Evolutionary conservation across 164 flowering plant species (phyloP), one percentile per base, ranked within the genome.

Genomic region (Sextonia rubra): DNA sequence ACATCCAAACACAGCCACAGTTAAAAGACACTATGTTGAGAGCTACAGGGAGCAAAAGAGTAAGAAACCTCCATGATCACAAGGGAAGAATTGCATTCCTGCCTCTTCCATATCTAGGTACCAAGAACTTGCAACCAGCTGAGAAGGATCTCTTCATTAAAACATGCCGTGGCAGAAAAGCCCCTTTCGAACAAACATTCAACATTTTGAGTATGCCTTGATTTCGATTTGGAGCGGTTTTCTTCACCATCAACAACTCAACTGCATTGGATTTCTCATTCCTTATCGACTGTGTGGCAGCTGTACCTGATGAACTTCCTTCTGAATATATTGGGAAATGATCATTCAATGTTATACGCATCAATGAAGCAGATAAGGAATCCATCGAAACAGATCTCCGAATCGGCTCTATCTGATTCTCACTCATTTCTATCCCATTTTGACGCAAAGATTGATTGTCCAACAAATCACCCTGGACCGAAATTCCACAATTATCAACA

Each of bases 311-410:
- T 0, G 82, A 78, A 72, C 56, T 75, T 64, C 77, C 81, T 73
- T 71, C 80, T 17, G 62, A 47, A 18, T 78, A 75, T 55, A 12
- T 66, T 12, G 64, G 68, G 23, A 47, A 47, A 23, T 71, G 30
- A 64, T 71, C 71, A 47, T 75, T 71, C 60, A 76, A 15, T 25
- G 76, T 80, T n/a, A 69, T 44, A 66, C 77, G 68, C 20, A 85
- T 81, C 77, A 62, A 58, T 3, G 75, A 48, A 37, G 84, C 81
- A 37, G 83, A 72, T 6, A 82, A 69, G 1, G 76, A 81, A 83
- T 85, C 89, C 86, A 87, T 63, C 0, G 91, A 90, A 15, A 84
- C 69, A 20, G 91, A 90, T 75, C 92, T 79, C 73, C 86, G 82
- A 71, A 85, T 58, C 0, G 77, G 80, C 60, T 83, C 75, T 18